These are phyloP conservation scores for Exophiala sp. DNA, from an alignment of 2,329 filamentous ascomycete species.

Conservation along the genomic window DNA sequence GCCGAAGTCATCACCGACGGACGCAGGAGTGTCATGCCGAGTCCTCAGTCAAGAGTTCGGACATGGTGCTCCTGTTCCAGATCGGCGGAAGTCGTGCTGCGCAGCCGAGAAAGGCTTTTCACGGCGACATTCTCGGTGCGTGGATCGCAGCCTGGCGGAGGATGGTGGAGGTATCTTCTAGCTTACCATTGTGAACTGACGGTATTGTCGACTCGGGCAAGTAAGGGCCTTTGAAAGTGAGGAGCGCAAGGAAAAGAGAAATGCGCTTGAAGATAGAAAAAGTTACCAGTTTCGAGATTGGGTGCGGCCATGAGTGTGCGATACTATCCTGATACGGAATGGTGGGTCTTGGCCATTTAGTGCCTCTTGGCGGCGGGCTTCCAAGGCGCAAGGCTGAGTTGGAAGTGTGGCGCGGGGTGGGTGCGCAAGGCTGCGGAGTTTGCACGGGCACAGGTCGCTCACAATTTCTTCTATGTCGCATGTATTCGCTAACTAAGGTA, in stretches of 20 bases:
- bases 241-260: conserved; percentile 2
- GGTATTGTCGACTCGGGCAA: not conserved
- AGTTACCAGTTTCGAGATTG: not conserved
- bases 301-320: not conserved
- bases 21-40: conserved; percentile 5
- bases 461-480: too few species aligned
- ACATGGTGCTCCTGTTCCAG: conserved; percentile 4
- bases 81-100: conserved; percentile 12
- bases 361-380: not conserved
- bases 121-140: not conserved
- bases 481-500: not conserved
- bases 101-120: conserved; percentile 5
- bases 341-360: conserved; percentile 1
- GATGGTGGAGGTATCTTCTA: conserved; percentile 6
- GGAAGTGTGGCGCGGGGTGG: not conserved
- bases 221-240: not conserved
- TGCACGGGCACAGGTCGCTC: too few species aligned
- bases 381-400: not conserved
- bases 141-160: conserved; percentile 1
- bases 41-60: conserved; percentile 23
- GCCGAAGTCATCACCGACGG: conserved; percentile 21
- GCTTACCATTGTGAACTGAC: conserved; percentile 24
- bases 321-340: conserved; percentile 8
- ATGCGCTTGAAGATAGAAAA: conserved; percentile 2
- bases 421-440: not conserved